phyloP scores from a whole-genome alignment of 2,329 filamentous ascomycete species.

The Colletotrichum coccodes region DNA sequence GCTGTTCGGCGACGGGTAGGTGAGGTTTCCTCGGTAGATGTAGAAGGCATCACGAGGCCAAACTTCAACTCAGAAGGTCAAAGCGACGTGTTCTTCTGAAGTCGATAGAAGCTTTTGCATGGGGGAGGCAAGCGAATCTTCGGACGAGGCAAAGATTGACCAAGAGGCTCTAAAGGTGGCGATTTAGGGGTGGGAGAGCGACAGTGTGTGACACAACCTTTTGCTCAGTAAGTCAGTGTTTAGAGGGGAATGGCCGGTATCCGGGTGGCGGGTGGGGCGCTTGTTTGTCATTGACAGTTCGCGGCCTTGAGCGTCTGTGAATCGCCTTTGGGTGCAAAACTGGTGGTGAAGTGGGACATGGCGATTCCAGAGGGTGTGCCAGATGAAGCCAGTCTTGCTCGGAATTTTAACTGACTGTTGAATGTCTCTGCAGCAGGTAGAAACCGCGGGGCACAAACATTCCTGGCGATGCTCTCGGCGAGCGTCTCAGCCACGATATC shows the following conservation, averaged over 20 bases:
- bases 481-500: slow-evolving; percentile 9
- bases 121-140: slow-evolving; percentile 22
- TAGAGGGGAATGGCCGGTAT: neutral
- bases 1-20: neutral
- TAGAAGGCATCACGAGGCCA: slow-evolving; percentile 8
- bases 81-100: neutral
- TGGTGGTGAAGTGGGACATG: neutral
- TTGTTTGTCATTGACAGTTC: slow-evolving; percentile 19
- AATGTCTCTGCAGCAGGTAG: neutral
- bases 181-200: neutral
- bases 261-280: slow-evolving; percentile 26
- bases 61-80: neutral
- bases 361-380: neutral
- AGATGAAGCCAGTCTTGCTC: slow-evolving; percentile 1
- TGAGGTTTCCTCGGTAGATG: too few species aligned
- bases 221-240: neutral
- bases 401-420: neutral
- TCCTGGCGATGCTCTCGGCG: slow-evolving; percentile 19
- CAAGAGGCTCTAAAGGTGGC: slow-evolving; percentile 27
- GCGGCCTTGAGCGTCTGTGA: neutral
- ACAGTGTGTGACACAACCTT: slow-evolving; percentile 6
- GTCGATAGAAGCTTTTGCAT: slow-evolving; percentile 28
- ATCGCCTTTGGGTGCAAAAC: neutral
- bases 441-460: neutral
- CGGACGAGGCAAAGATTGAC: slow-evolving; percentile 25